Evolutionary conservation across 2,329 filamentous ascomycete genomes (phyloP), one percentile per base, ranked within the genome.

Genomic region (Tolypocladium sp.): DNA sequence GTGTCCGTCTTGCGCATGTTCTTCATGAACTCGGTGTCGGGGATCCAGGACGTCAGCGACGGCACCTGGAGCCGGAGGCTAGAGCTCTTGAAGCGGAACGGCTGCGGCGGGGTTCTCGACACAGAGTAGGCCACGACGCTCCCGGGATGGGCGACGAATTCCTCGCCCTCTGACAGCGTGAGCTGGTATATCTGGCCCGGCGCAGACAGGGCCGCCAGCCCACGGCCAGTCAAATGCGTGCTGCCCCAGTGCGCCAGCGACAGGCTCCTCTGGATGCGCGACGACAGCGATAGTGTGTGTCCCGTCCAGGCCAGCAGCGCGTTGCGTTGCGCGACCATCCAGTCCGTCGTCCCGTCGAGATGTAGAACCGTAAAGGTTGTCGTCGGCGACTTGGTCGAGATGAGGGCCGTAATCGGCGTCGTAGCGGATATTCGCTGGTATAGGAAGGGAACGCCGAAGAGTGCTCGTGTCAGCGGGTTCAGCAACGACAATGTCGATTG

Each of bases 301-400:
- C 94, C 94, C 0, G 93, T 96, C 94, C 94, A 99, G 58, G 94
- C 94, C n/a, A 97, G 80, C 57, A 99, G 80, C 1, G 92, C 92
- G 64, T 90, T 88, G 62, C 91, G 84, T 71, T 97, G 92, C 8
- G 91, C 84, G 10, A 99, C 79, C 79, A 96, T 90, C 93, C 94
- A 99, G 76, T 99, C 94, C 60, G 92, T 87, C 5, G 92, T 91
- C 60, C 94, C 94, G 77, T 99, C 92, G 56, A 99, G 84, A 70
- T 93, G 89, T 33, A 99, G 82, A 9, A 96, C 85, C 15, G 90
- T 87, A 66, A 99, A 92, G 7, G 92, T 92, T 1, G 92, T 94
- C 57, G 88, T 86, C 5, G 91, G 86, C 6, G 91, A 91, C 71
- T 92, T 94, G 30, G 93, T 92, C 37, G 90, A 90, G 66, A 99